phyloP scores from a whole-genome alignment of 23 red algal genomes.

The Agarophyton chilense region DNA sequence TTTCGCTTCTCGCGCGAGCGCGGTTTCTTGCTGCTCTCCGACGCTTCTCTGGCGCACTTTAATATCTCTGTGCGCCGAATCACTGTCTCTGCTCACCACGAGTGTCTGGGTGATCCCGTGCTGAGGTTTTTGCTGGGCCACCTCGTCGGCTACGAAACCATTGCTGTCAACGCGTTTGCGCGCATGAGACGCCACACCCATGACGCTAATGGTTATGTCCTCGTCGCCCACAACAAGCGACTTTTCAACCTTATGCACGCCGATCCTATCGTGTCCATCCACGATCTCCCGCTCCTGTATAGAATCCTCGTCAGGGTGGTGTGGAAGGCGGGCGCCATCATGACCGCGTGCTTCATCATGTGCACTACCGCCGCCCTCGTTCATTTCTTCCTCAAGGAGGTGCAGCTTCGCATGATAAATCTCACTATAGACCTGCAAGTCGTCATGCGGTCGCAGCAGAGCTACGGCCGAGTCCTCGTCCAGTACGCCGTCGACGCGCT shows the following conservation, averaged over 20 bases:
- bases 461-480: slow-evolving; percentile 74
- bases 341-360: slow-evolving; percentile 92
- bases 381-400: slow-evolving; percentile 83
- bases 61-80: slow-evolving; percentile 66
- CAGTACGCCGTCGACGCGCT: slow-evolving; percentile 86
- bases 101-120: slow-evolving; percentile 74
- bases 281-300: not conserved
- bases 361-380: slow-evolving; percentile 85
- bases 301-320: slow-evolving; percentile 7
- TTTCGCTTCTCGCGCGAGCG: slow-evolving; percentile 89
- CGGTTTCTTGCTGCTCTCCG: slow-evolving; percentile 79
- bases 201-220: slow-evolving; percentile 17
- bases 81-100: slow-evolving; percentile 26
- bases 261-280: slow-evolving; percentile 15
- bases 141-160: slow-evolving; percentile 87
- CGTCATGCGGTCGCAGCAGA: slow-evolving; percentile 64
- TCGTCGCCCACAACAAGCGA: slow-evolving; percentile 19
- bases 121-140: slow-evolving; percentile 53
- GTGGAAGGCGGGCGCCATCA: slow-evolving; percentile 67
- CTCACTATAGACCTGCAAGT: slow-evolving; percentile 85
- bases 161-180: slow-evolving; percentile 85
- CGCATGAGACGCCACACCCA: slow-evolving; percentile 43
- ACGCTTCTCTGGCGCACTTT: slow-evolving; percentile 39
- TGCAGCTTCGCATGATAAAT: slow-evolving; percentile 87
- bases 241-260: slow-evolving; percentile 62